These are phyloP conservation scores for Ogataea dorogensis DNA, from an alignment of 805 yeast genomes.

Conservation along the genomic window DNA sequence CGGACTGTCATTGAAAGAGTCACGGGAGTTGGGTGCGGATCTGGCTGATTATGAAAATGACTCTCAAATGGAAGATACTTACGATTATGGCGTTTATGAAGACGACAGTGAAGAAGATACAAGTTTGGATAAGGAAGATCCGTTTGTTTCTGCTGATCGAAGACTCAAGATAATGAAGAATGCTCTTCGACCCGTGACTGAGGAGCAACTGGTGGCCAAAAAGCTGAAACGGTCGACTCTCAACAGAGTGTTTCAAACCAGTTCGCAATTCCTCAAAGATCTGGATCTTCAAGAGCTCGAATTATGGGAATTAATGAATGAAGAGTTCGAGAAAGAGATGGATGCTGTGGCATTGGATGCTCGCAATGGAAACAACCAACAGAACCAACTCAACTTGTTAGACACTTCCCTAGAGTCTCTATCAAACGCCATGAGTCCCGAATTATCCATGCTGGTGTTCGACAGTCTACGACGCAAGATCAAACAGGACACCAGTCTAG, in stretches of 20 bases:
- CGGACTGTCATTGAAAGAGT: constrained; percentile 15
- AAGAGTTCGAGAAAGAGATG: constrained; percentile 33
- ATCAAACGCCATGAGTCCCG: constrained; percentile 17
- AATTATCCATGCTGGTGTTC: constrained; percentile 17
- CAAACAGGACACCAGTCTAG: constrained; percentile 14
- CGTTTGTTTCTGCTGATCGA: constrained; percentile 23
- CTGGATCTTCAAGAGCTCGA: constrained; percentile 33
- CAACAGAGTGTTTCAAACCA: constrained; percentile 29
- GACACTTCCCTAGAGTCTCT: constrained; percentile 25
- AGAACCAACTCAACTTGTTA: constrained; percentile 15
- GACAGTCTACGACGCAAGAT: constrained; percentile 19
- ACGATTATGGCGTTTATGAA: constrained; percentile 10
- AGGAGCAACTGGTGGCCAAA: constrained; percentile 24
- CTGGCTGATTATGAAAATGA: constrained; percentile 3
- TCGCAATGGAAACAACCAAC: constrained; percentile 6
- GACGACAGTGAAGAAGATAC: constrained; percentile 15
- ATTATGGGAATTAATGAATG: constrained; percentile 33
- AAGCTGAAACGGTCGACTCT: constrained; percentile 26
- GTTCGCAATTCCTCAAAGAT: constrained; percentile 27
- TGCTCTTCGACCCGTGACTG: constrained; percentile 27
- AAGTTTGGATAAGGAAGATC: constrained; percentile 10
- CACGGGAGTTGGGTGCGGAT: constrained; percentile 11
- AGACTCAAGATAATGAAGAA: constrained; percentile 28
- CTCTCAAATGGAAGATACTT: constrained; percentile 12
- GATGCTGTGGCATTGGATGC: constrained; percentile 14